Percentiles rank a stretch among this genome's conserved stretches.
phyloP scores from a whole-genome alignment of 305 asterid genomes.

The Plantago rigida region DNA sequence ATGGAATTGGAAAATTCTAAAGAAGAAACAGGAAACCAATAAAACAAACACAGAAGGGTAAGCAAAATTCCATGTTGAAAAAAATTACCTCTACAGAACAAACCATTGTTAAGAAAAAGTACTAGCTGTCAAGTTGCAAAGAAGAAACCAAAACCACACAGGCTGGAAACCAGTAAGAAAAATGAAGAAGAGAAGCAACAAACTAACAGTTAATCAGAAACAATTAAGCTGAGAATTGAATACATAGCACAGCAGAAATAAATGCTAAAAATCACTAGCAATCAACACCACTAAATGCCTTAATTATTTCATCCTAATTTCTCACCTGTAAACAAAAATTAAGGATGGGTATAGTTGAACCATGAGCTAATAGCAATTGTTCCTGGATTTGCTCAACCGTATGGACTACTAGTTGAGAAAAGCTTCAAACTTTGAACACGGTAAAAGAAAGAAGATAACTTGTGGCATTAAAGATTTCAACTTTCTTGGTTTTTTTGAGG shows the following conservation, averaged over 20 bases:
- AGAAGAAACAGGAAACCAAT: conserved; percentile 1
- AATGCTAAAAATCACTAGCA: neutral
- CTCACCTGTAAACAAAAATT: conserved; percentile 14
- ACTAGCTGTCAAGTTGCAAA: conserved; percentile 4
- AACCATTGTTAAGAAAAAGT: neutral
- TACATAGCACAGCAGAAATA: conserved; percentile 2
- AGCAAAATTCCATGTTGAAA: neutral
- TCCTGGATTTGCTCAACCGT: neutral
- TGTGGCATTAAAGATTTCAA: neutral
- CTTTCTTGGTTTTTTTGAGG: neutral
- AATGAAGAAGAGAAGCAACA: neutral
- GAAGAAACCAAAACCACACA: neutral
- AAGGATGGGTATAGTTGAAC: neutral
- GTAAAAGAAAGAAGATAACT: too few species aligned
- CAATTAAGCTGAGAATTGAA: conserved; percentile 9
- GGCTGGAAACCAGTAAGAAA: neutral
- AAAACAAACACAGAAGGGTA: neutral
- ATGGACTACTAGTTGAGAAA: too few species aligned
- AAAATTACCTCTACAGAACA: neutral
- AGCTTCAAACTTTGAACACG: too few species aligned
- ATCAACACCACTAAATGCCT: conserved; percentile 7
- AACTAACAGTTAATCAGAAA: neutral
- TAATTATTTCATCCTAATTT: neutral
- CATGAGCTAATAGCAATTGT: too few species aligned
- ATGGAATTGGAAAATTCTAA: too few species aligned